phyloP scores from a whole-genome alignment of 208 protist genomes.

The Trypanosoma lewisi region DNA sequence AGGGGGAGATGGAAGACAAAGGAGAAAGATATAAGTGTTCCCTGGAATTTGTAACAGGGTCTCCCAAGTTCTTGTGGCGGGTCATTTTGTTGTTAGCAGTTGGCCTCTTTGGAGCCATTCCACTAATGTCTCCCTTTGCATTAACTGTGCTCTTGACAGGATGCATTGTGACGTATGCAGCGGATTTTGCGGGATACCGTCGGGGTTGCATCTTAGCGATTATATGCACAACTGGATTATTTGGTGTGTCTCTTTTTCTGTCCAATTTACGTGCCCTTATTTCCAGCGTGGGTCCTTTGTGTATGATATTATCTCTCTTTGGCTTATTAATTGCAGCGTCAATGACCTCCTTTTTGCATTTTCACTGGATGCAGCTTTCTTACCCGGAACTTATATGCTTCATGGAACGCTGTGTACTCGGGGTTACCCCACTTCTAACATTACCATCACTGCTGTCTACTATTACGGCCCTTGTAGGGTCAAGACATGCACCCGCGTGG shows the following conservation, averaged over 20 bases:
- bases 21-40: background rate
- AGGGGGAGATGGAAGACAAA: background rate
- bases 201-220: constrained; percentile 53
- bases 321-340: constrained; percentile 37
- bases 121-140: constrained; percentile 70
- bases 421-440: constrained; percentile 53
- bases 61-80: constrained; percentile 28
- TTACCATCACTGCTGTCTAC: constrained; percentile 70
- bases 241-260: constrained; percentile 57
- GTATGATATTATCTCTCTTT: constrained; percentile 56
- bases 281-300: constrained; percentile 59
- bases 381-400: constrained; percentile 65
- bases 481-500: constrained; percentile 62
- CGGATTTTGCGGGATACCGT: constrained; percentile 72
- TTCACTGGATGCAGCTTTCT: constrained; percentile 76
- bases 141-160: constrained; percentile 64
- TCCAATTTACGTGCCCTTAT: constrained; percentile 60
- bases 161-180: constrained; percentile 67
- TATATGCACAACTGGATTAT: constrained; percentile 39
- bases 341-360: constrained; percentile 66
- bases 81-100: constrained; percentile 48
- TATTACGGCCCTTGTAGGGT: constrained; percentile 57
- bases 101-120: constrained; percentile 68
- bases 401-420: constrained; percentile 68
- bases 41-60: constrained; percentile 31